Evolutionary conservation across 768 basidiomycete species (phyloP).

Genomic region (Suillus subalutaceus): DNA sequence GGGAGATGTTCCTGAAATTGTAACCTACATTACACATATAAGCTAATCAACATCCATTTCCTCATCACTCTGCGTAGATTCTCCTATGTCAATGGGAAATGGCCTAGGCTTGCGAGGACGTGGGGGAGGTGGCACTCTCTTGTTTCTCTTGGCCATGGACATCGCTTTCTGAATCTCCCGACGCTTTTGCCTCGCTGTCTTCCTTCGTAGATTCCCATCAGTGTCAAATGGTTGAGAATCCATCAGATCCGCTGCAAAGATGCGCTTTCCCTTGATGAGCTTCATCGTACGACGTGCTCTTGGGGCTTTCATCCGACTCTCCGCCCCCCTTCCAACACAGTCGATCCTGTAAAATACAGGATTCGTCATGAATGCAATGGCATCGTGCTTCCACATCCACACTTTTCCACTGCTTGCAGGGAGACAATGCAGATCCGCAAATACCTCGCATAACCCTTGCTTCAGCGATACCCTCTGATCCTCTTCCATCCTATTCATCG

Average conservation of each 20-base stretch:
- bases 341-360: conserved; percentile 13
- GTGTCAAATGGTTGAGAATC: not conserved
- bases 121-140: too few relatives aligned
- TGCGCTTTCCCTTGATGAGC: conserved; percentile 8
- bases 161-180: too few relatives aligned
- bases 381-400: not conserved
- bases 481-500: not conserved
- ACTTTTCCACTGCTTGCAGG: not conserved
- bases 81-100: too few relatives aligned
- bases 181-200: too few relatives aligned
- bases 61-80: too few relatives aligned
- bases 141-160: too few relatives aligned
- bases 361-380: conserved; percentile 7
- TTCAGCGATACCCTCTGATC: not conserved
- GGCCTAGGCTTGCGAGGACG: too few relatives aligned
- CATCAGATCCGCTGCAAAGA: conserved; percentile 9
- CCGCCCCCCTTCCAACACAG: not conserved
- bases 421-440: conserved; percentile 12
- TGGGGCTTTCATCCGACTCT: not conserved
- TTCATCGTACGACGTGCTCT: not conserved
- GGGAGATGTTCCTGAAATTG: too few relatives aligned
- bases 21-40: too few relatives aligned
- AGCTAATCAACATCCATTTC: too few relatives aligned
- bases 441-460: conserved; percentile 8
- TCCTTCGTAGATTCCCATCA: too few relatives aligned